Evolutionary conservation across 106 monocot species (phyloP).

Genomic region (Apostasia shenzhenica): DNA sequence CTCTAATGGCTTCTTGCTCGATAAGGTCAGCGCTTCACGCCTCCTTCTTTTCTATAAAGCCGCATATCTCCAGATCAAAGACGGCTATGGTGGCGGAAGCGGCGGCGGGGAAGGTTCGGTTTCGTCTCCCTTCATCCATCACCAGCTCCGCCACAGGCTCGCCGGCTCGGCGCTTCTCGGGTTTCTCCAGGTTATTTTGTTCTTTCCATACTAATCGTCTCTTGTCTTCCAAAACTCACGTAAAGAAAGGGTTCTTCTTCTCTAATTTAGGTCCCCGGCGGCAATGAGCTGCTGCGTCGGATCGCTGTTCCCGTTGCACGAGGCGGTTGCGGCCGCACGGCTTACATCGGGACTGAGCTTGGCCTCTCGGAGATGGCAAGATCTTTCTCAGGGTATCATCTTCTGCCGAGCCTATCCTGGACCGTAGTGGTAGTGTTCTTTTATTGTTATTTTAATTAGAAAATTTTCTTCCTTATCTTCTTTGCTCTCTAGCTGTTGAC

Average conservation of each 20-base stretch:
- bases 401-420: slow-evolving; percentile 10
- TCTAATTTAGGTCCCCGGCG: slow-evolving; percentile 4
- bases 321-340: not conserved
- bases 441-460: not conserved
- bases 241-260: not conserved
- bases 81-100: not conserved
- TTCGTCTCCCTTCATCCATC: not conserved
- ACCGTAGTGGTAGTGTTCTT: slow-evolving; percentile 9
- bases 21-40: slow-evolving; percentile 5
- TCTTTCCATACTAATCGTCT: too few species aligned
- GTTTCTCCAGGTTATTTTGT: slow-evolving; percentile 5
- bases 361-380: slow-evolving; percentile 5
- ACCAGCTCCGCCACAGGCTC: not conserved
- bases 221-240: too few species aligned
- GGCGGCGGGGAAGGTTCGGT: not conserved
- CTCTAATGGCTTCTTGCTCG: slow-evolving; percentile 7
- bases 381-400: slow-evolving; percentile 18
- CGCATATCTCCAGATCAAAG: not conserved
- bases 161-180: not conserved
- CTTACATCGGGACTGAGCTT: slow-evolving; percentile 12
- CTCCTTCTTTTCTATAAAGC: slow-evolving; percentile 1
- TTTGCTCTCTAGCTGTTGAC: too few species aligned
- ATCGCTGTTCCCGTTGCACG: not conserved
- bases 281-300: slow-evolving; percentile 10
- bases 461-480: too few species aligned